Evolutionary conservation across 2,329 filamentous ascomycete species (phyloP), one percentile per base, ranked within the genome.

Genomic region (Trichoderma oligosporum): DNA sequence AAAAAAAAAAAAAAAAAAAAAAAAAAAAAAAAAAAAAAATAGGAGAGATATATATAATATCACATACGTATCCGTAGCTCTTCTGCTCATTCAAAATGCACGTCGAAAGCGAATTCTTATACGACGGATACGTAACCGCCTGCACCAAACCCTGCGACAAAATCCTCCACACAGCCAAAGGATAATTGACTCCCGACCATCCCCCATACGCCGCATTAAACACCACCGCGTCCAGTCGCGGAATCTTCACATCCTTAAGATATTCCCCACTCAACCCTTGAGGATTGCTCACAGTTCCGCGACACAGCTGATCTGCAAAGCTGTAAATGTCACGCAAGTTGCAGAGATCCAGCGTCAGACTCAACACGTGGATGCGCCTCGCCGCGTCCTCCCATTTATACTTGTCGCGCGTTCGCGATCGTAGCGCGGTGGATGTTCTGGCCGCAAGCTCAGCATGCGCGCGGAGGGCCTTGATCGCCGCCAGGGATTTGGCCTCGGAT

Each of bases 121-220:
- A 97, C 1, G 75, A 76, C 0, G 93, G 92, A 79, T 84, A 95
- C 6, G 91, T 93, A 25, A 85, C 80, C 1, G 85, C 78, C 62
- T 89, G 80, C 9, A 87, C 69, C 58, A 88, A 74, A 56, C 91
- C 85, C 9, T 68, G 65, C 4, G 80, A 84, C 44, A 88, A 66
- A 38, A 84, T 66, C 56, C 75, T 72, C 64, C 71, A 74, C 27
- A 85, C 70, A 1, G 89, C 83, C 54, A 67, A 65, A 1, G 76
- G 71, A 83, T 85, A 97, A 70, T 90, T 75, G 58, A 96, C 70
- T n/a, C 89, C 89, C 0, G 78, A 82, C 88, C 91, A 96, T 2
- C 90, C 91, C 20, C 91, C 91, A 36, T 93, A 87, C 0, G 92
- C 94, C 14, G 93, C 93, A 71, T 97, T 97, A 69, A 89, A 86